Conservation (phyloP, 2,329 filamentous ascomycete species). For the Coniochaeta hoffmannii region DNA sequence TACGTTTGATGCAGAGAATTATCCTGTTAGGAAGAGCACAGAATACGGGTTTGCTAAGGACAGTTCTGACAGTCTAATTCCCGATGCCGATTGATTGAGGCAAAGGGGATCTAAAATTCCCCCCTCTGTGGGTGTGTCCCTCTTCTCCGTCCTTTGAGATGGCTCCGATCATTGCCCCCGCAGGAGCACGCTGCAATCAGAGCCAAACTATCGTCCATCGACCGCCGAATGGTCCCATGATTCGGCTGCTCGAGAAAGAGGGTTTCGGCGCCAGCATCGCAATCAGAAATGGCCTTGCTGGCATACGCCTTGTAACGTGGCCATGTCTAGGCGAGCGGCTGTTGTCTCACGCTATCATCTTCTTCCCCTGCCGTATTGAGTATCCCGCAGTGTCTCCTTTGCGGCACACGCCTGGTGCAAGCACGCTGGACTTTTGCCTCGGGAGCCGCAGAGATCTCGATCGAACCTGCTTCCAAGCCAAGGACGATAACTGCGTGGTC, state of each 20-base stretch:
- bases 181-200: slow-evolving; percentile 2
- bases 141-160: slow-evolving; percentile 1
- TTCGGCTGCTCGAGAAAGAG: neutral
- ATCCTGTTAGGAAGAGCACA: neutral
- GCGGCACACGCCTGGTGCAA: neutral
- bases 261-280: neutral
- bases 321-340: neutral
- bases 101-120: neutral
- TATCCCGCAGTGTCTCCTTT: neutral
- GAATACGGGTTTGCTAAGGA: neutral
- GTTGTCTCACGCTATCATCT: slow-evolving; percentile 2
- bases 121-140: neutral
- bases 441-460: neutral
- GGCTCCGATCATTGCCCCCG: slow-evolving; percentile 2
- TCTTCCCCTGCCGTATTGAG: neutral
- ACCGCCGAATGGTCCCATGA: neutral
- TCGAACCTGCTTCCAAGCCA: neutral
- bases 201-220: neutral
- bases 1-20: neutral
- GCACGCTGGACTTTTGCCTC: neutral
- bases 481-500: neutral
- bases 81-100: neutral
- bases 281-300: neutral
- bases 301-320: neutral
- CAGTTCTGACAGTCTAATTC: neutral